Base-by-base conservation (phyloP, 2,329 filamentous ascomycete genomes). In the Microsporum audouinii region DNA sequence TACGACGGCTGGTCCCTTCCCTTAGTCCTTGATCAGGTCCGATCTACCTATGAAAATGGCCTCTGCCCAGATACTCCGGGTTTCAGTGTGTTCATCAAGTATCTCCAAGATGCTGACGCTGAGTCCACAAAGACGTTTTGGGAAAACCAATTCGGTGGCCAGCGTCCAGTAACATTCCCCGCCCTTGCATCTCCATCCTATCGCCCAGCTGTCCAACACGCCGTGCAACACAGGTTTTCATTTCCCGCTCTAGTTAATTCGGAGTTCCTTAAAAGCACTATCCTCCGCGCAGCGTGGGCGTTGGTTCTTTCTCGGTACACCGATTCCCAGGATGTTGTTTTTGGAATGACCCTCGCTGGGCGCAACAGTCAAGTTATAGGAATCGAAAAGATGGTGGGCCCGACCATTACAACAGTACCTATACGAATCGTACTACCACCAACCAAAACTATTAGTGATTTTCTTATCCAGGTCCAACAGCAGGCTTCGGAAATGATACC, bases 391-490 rank as follows among this genome's bases (percentile, higher is more conserved):
- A 76, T 78, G 41, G 73, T 74, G 62, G 76, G 75, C 0, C 76
- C 76, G 1, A 76, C 75, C 70, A 76, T 77, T 58, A 75, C 75
- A 5, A 77, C 76, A 0, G 70, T 77, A 3, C 76, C 76, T 0
- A 68, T 77, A 27, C 73, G 74, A 6, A 68, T 77, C 2, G 66
- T 64, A 1, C 62, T 76, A 14, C 62, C 74, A 59, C 65, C 68
- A 14, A 57, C 66, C 57, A 66, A 72, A 55, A 71, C 69, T 33
- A 71, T 73, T 1, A 68, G 71, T 0, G 77, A 81, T 36, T 85
- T 79, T 63, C 72, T 86, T 3, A 76, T 79, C 53, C 69, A 73
- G 1, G 76, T 86, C 3, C 83, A 85, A 39, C 72, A 80, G 23
- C 76, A 63, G 31, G 51, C 78, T 0, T 73, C 82, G 0, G 71